phyloP scores from a whole-genome alignment of 257 asterid genomes.

The Solanum sparsipilum region DNA sequence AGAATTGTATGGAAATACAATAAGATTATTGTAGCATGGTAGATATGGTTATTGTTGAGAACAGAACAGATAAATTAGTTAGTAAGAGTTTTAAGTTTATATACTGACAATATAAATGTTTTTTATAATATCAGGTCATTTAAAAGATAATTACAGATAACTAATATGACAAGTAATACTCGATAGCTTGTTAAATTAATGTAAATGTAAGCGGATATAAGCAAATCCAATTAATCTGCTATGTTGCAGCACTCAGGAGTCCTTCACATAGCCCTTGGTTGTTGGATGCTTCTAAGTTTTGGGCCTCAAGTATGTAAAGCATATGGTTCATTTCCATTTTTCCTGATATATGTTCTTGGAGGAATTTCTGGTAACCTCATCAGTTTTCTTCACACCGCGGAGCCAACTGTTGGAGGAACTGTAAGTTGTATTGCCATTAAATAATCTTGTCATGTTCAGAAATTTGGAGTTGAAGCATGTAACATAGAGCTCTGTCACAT shows the following conservation, averaged over 20 bases:
- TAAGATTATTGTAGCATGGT: neutral
- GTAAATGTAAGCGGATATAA: neutral
- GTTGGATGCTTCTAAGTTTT: conserved; percentile 62
- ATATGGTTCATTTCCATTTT: conserved; percentile 55
- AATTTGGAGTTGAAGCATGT: neutral
- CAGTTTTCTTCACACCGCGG: conserved; percentile 75
- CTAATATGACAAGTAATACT: neutral
- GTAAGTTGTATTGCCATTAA: conserved; percentile 19
- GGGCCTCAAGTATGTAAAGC: conserved; percentile 48
- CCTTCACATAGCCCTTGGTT: conserved; percentile 50
- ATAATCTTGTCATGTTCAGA: neutral
- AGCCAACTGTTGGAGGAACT: conserved; percentile 78
- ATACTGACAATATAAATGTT: neutral
- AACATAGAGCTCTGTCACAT: neutral
- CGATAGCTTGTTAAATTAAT: neutral
- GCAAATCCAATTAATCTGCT: neutral
- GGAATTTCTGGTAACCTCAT: conserved; percentile 68
- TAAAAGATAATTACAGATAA: neutral
- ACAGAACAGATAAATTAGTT: neutral
- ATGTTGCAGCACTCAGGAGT: conserved; percentile 67
- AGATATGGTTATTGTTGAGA: neutral
- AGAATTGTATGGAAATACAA: neutral
- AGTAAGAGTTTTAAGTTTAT: neutral
- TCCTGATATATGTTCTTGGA: conserved; percentile 65
- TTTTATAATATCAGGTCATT: neutral